Base-by-base conservation (phyloP, 352 stramenopile genomes). In the Phytophthora meadii region DNA sequence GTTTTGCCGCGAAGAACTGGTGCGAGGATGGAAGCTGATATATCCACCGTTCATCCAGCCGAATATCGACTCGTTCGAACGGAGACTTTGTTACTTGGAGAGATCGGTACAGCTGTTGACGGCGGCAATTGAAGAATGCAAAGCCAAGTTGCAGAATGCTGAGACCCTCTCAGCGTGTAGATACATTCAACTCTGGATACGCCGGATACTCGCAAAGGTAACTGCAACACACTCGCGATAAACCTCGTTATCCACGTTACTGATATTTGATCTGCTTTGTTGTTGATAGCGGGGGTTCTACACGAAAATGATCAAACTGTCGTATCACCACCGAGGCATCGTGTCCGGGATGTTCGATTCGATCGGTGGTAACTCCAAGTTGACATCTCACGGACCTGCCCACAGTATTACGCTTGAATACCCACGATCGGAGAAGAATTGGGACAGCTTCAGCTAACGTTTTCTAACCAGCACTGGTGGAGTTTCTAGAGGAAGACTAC, bases 291-390 rank as follows among this genome's bases (percentile, higher is more conserved):
- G 78, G 30, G 74, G 77, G 10, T 90, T 90, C 52, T 90, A 90
- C 45, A 87, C 77, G 19, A 84, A 82, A 37, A 62, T 66, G 27
- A 53, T 88, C 24, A 64, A 68, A 19, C 59, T 82, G 15, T 65
- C 68, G 8, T 79, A 74, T 19, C 78, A 79, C 40, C 72, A 85
- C 32, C 76, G 81, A 34, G 76, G 81, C 0, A 60, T 90, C 3
- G 75, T 90, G 30, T 76, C 77, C 2, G 79, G 78, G 6, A 76
- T 90, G 63, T 90, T 90, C 36, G 81, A 90, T 56, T 82, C 81
- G n/a, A 88, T 87, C 14, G 41, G 56, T 0, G 79, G 68, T 0
- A 81, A 52, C 2, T 88, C 81, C 7, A 79, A 81, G 42, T 58
- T 90, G 27, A 84, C 66, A 0, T 28, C 77, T 10, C 52, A 79